phyloP scores from a whole-genome alignment of 148 eudicot genomes.

The Suaeda aralocaspica region DNA sequence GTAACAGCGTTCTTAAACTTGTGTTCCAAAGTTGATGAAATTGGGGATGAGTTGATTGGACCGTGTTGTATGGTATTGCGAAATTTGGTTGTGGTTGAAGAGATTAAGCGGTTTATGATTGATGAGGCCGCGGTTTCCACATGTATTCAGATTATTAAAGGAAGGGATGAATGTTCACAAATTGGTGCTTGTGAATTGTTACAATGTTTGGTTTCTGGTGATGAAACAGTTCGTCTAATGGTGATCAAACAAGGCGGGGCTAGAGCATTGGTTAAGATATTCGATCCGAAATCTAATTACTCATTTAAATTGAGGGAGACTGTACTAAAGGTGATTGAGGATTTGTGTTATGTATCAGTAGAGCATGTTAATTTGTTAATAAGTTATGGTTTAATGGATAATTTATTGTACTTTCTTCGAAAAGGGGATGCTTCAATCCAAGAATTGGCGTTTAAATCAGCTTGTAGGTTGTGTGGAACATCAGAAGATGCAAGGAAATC shows the following conservation, averaged over 20 bases:
- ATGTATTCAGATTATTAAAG: constrained; percentile 42
- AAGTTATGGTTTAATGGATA: constrained; percentile 54
- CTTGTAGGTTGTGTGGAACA: constrained; percentile 45
- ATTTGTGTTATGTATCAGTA: constrained; percentile 39
- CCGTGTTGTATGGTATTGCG: constrained; percentile 58
- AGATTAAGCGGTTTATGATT: constrained; percentile 73
- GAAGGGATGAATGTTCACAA: constrained; percentile 49
- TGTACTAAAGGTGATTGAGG: constrained; percentile 51
- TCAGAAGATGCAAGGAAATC: constrained; percentile 71
- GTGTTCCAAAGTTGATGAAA: constrained; percentile 20
- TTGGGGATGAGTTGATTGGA: constrained; percentile 35
- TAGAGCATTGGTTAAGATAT: constrained; percentile 38
- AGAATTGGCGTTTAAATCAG: constrained; percentile 70
- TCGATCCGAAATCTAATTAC: constrained; percentile 48
- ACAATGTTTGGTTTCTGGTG: constrained; percentile 49
- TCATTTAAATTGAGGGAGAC: constrained; percentile 56
- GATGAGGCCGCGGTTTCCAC: constrained; percentile 58
- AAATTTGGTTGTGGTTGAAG: constrained; percentile 72
- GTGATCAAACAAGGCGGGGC: constrained; percentile 50
- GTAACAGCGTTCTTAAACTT: constrained; percentile 53
- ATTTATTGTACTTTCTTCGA: constrained; percentile 46
- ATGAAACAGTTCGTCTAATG: constrained; percentile 40
- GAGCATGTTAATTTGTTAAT: constrained; percentile 39
- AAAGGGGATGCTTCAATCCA: constrained; percentile 64
- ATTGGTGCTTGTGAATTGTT: constrained; percentile 54